Evolutionary conservation across 75 land plant genomes (phyloP), one percentile per base, ranked within the genome.

Genomic region (Pinus taeda): DNA sequence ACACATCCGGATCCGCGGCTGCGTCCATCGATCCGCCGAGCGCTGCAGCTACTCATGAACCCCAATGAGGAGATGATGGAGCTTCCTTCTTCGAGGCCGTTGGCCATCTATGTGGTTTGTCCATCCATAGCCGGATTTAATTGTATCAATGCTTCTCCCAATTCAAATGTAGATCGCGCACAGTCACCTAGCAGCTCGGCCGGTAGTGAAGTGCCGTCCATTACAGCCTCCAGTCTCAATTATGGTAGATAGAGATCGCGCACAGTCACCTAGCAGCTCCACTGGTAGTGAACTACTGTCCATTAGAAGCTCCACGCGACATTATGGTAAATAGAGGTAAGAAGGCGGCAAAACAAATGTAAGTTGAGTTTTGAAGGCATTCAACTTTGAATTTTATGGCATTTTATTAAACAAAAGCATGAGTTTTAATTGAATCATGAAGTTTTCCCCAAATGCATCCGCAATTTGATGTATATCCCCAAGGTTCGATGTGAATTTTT

Each of bases 1-100:
- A 36, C 69, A 42, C 69, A 65, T 24, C 69, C 69, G 0, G 69
- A 65, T 65, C 69, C 69, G 13, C 39, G 22, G 0, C 18, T 36
- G 15, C 62, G 57, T 14, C 57, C 79, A 11, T 81, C 80, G 1
- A 63, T 81, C 1, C 79, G 82, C 0, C 79, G 24, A 13, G 83
- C 82, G 0, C 60, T 79, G 57, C 79, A 79, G 6, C 75, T 74
- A 20, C 81, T 66, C 8, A 66, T 66, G 18, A 66, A 66, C 5
- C 70, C 70, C 5, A 66, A 66, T 18, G 45, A 66, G 15, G 2
- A 66, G 70, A 1, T 66, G 42, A 17, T 20, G 70, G 6, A 1
- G 70, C 39, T 66, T 36, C 70, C 70, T 66, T 66, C 42, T 5
- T 33, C 70, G 17, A 66, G 70, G 70, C 70, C 70, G 11, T 0